Conservation (phyloP, 2,329 filamentous ascomycete species). For the Cercospora sp. region DNA sequence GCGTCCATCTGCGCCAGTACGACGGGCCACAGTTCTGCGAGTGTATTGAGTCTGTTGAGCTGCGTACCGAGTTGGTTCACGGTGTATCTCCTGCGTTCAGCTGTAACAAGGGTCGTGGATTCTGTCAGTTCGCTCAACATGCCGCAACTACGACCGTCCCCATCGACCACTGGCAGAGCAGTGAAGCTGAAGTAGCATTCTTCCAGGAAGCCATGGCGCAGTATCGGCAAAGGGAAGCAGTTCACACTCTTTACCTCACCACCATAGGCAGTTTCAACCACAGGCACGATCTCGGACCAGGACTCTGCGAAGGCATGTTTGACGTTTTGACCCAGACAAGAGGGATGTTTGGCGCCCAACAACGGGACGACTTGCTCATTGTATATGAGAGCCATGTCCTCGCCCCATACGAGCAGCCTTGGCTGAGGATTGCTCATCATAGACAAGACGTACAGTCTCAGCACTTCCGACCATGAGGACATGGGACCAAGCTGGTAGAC, state of each 20-base stretch:
- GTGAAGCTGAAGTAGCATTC: slow-evolving; percentile 37
- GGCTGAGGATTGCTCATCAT: slow-evolving; percentile 38
- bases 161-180: slow-evolving; percentile 33
- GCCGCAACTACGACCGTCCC: slow-evolving; percentile 27
- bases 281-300: slow-evolving; percentile 25
- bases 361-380: slow-evolving; percentile 36
- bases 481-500: slow-evolving; percentile 36
- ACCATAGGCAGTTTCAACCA: slow-evolving; percentile 28
- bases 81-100: slow-evolving; percentile 26
- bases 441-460: slow-evolving; percentile 31
- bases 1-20: slow-evolving; percentile 26
- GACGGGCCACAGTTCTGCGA: slow-evolving; percentile 32
- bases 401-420: slow-evolving; percentile 38
- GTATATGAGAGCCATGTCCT: slow-evolving; percentile 37
- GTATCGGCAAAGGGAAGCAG: slow-evolving; percentile 29
- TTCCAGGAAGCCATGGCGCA: slow-evolving; percentile 34
- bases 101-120: slow-evolving; percentile 28
- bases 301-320: slow-evolving; percentile 29
- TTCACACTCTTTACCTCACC: slow-evolving; percentile 29
- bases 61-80: slow-evolving; percentile 26
- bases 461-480: slow-evolving; percentile 29
- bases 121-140: slow-evolving; percentile 35
- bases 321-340: slow-evolving; percentile 26
- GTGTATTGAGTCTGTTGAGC: slow-evolving; percentile 19
- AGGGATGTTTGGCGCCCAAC: slow-evolving; percentile 32